These are phyloP conservation scores for Fusarium oligoseptatum DNA, from an alignment of 2,329 filamentous ascomycete genomes.

Conservation along the genomic window DNA sequence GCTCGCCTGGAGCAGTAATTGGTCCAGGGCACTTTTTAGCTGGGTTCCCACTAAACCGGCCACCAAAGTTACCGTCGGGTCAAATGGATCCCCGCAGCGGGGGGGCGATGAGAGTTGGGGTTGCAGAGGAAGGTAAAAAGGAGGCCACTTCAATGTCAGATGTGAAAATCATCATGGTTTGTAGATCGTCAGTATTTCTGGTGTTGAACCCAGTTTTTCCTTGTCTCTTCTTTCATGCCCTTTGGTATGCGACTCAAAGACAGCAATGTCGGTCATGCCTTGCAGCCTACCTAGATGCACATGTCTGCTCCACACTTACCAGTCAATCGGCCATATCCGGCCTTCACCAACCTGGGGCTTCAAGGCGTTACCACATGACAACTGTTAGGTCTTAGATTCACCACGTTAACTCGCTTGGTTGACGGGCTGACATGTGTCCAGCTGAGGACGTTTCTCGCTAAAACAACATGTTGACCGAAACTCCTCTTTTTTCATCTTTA, in stretches of 20 bases:
- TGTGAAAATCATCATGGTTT: not conserved
- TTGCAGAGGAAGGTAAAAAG: not conserved
- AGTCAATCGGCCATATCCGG: not conserved
- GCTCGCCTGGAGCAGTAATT: not conserved
- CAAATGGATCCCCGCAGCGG: constrained; percentile 3
- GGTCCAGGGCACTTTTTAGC: constrained; percentile 19
- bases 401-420: not conserved
- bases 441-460: not conserved
- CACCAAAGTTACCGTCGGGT: not conserved
- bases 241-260: not conserved
- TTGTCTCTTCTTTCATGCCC: not conserved
- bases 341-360: not conserved
- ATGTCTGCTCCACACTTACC: constrained; percentile 2
- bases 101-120: constrained; percentile 2
- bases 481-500: not conserved
- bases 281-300: not conserved
- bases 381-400: not conserved
- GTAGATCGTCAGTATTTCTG: not conserved
- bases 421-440: not conserved
- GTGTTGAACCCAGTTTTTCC: not conserved
- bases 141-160: not conserved
- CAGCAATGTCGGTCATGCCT: not conserved
- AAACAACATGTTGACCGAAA: not conserved
- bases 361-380: constrained; percentile 16
- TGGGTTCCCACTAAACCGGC: constrained; percentile 13